A percentile compares a stretch with the other conserved stretches of the same genome.
Conservation (phyloP, 139 green algal genomes). For the Coelastrella sp. region DNA sequence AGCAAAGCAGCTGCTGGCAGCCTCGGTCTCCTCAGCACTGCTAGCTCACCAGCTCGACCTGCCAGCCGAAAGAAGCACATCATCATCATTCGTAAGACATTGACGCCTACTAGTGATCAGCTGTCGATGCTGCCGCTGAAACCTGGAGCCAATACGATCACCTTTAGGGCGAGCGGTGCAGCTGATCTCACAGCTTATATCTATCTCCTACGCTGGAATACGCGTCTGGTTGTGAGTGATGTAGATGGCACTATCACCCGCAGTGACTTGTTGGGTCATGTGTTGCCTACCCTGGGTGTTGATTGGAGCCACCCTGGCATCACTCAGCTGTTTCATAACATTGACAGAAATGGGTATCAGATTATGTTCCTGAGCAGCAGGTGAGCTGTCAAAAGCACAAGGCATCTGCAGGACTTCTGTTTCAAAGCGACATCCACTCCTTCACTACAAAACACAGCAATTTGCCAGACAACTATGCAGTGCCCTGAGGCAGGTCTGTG, state of each 20-base stretch:
- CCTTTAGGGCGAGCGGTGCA: slow-evolving; percentile 64
- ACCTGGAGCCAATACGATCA: slow-evolving; percentile 85
- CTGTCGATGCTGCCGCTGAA: slow-evolving; percentile 75
- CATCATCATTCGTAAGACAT: slow-evolving; percentile 64
- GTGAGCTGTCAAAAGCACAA: background rate
- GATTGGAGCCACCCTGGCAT: slow-evolving; percentile 94
- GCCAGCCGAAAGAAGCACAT: slow-evolving; percentile 50
- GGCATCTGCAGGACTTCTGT: background rate
- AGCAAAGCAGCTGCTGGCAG: background rate
- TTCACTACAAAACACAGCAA: too few relatives aligned
- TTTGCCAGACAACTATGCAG: too few relatives aligned
- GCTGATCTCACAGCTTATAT: slow-evolving; percentile 79
- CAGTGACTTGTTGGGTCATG: slow-evolving; percentile 90
- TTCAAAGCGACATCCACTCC: too few relatives aligned
- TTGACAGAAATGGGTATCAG: slow-evolving; percentile 84
- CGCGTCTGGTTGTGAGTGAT: slow-evolving; percentile 60
- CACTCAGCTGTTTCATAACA: slow-evolving; percentile 83
- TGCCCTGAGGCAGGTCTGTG: too few relatives aligned
- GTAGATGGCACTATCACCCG: slow-evolving; percentile 90
- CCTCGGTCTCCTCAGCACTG: slow-evolving; percentile 4
- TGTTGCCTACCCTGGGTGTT: slow-evolving; percentile 87
- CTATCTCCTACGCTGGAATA: slow-evolving; percentile 83
- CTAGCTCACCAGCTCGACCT: background rate
- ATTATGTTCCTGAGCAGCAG: slow-evolving; percentile 56
- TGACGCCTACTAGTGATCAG: slow-evolving; percentile 73